Conservation (phyloP, 1,139 yeast species). For the Suhomyces terraborum region DNA sequence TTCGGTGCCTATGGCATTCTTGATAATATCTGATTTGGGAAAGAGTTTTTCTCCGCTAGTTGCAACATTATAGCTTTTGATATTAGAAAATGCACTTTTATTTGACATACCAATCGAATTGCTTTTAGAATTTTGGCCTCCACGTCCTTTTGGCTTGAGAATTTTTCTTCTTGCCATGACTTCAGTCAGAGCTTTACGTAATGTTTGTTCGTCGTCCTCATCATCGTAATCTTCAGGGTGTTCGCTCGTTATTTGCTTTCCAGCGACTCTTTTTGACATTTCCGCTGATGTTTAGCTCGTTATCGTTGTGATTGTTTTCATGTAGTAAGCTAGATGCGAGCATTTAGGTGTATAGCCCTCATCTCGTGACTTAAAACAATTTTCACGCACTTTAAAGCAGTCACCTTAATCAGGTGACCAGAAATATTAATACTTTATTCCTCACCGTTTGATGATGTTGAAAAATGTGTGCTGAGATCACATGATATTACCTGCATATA, state of each 20-base stretch:
- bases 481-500: slow-evolving; percentile 6
- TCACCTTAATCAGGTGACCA: not conserved
- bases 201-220: slow-evolving; percentile 34
- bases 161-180: slow-evolving; percentile 70
- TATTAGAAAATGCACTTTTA: slow-evolving; percentile 1
- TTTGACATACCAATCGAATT: slow-evolving; percentile 1
- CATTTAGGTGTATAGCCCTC: slow-evolving; percentile 6
- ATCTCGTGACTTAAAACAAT: not conserved
- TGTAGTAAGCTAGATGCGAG: slow-evolving; percentile 1
- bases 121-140: slow-evolving; percentile 6
- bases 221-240: slow-evolving; percentile 36
- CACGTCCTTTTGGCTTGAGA: slow-evolving; percentile 53
- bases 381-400: not conserved
- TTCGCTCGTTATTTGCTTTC: slow-evolving; percentile 57
- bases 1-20: slow-evolving; percentile 12
- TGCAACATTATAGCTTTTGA: too few relatives aligned
- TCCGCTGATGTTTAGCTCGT: not conserved
- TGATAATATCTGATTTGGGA: not conserved
- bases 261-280: slow-evolving; percentile 73
- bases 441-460: too few relatives aligned
- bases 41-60: too few relatives aligned
- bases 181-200: slow-evolving; percentile 57
- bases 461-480: too few relatives aligned
- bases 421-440: too few relatives aligned
- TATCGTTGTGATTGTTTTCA: not conserved